Evolutionary conservation across 208 protist species (phyloP).

Genomic region (Leishmania martiniquensis): DNA sequence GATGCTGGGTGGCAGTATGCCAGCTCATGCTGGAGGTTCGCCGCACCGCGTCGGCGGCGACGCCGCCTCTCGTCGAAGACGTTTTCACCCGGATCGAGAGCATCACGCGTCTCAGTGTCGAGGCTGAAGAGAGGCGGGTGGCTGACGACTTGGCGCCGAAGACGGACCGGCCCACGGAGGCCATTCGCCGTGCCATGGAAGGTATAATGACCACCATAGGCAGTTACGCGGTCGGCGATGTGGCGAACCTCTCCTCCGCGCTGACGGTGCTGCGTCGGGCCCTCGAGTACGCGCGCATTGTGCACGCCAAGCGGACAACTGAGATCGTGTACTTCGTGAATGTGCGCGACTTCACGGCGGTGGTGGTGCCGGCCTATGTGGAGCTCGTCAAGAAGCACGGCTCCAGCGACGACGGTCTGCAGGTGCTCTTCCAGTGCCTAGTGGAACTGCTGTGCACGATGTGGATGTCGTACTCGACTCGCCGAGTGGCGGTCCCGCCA

Average conservation of each 20-base stretch:
- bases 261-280: constrained; percentile 63
- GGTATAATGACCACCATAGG: constrained; percentile 51
- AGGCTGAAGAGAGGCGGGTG: constrained; percentile 13
- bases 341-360: constrained; percentile 46
- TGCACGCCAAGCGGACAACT: constrained; percentile 35
- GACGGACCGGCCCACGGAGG: constrained; percentile 17
- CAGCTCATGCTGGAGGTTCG: constrained; percentile 59
- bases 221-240: constrained; percentile 41
- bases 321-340: constrained; percentile 71
- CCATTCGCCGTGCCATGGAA: constrained; percentile 58
- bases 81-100: constrained; percentile 76
- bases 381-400: constrained; percentile 48
- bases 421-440: constrained; percentile 55
- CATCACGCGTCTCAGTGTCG: constrained; percentile 61
- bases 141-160: not conserved
- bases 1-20: constrained; percentile 71
- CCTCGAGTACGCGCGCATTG: constrained; percentile 75
- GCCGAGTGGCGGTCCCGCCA: constrained; percentile 5
- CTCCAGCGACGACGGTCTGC: constrained; percentile 66
- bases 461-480: constrained; percentile 46
- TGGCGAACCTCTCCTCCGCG: constrained; percentile 45
- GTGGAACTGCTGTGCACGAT: constrained; percentile 63
- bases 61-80: constrained; percentile 53
- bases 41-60: constrained; percentile 28
- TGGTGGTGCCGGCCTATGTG: constrained; percentile 64